A percentile compares a stretch with the other conserved stretches of the same genome.
Conservation (phyloP, 1,284 basidiomycete genomes). For the Phlebopus sp. region DNA sequence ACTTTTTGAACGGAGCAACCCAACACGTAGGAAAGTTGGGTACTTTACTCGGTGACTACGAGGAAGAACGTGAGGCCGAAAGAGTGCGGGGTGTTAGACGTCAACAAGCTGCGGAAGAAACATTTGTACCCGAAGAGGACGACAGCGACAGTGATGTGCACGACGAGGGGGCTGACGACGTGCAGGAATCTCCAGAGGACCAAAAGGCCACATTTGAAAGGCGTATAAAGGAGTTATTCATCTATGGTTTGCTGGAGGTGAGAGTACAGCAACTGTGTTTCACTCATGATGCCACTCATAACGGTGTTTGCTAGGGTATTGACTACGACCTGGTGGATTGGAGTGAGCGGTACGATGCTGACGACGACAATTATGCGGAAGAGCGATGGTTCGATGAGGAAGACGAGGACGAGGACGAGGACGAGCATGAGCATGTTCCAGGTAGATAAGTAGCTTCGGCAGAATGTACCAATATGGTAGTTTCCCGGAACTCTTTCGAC, state of each 20-base stretch:
- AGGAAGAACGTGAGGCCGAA: constrained; percentile 71
- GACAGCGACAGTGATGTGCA: constrained; percentile 50
- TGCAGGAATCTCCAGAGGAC: constrained; percentile 45
- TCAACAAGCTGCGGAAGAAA: constrained; percentile 37
- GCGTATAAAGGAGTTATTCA: constrained; percentile 62
- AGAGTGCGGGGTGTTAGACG: constrained; percentile 49
- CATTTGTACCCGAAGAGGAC: constrained; percentile 63
- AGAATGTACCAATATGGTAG: constrained; percentile 11
- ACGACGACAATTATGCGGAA: constrained; percentile 60
- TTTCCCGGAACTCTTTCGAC: constrained; percentile 10
- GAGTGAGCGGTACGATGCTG: constrained; percentile 66
- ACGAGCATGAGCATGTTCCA: no score
- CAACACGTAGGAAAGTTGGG: constrained; percentile 71
- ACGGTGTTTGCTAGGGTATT: constrained; percentile 44
- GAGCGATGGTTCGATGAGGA: constrained; percentile 77
- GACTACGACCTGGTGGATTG: constrained; percentile 75
- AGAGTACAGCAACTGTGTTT: constrained; percentile 20
- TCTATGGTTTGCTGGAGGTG: constrained; percentile 74
- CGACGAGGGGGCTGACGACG: constrained; percentile 22
- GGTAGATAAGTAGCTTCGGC: not conserved
- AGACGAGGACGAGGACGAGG: constrained; percentile 38
- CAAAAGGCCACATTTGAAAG: constrained; percentile 52
- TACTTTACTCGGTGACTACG: constrained; percentile 61
- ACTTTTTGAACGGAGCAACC: constrained; percentile 56
- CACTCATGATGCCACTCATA: not conserved